Evolutionary conservation across 805 yeast species (phyloP), one percentile per base, ranked within the genome.

Genomic region (Sugiyamaella lignohabitans): DNA sequence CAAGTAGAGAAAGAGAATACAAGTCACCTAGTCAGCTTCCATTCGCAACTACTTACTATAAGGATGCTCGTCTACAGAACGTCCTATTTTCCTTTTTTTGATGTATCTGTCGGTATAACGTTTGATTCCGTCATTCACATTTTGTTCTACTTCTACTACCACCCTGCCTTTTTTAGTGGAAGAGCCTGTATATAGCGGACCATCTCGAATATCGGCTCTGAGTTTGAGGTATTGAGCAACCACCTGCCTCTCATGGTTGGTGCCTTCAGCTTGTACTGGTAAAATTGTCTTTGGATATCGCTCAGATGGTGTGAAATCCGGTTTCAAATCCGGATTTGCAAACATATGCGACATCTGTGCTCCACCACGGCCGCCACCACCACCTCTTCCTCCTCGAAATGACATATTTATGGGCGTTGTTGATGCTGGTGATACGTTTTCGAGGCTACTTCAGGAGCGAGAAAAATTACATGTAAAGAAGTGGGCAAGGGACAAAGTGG

Each of bases 61-160:
- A 1, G 95, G 94, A 65, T 84, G 88, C 45, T 84, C 88, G 51
- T 80, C 83, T 5, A 83, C 75, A 1, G 89, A 80, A 43, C 82
- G 74, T 1, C 87, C 87, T 14, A 82, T 75, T 57, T 76, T 79
- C 47, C 85, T 75, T 56, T 78, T 79, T 61, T 82, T 82, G 53
- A 82, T 69, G 64, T 85, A 89, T 61, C 72, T 73, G 63, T 89
- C 97, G 2, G 94, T 79, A 60, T 87, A 87, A 57, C 97, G 73
- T 59, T 81, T 78, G 38, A 89, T 75, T 1, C 91, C 88, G 60
- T 86, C 95, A 46, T 72, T 43, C 2, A 47, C 29, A 23, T 45
- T 37, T n/a, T 44, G 44, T 17, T 54, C 60, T 3, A 50, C 37
- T 37, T 56, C 59, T 8, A 56, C 49, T 11, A 49, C 46, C 21